Evolutionary conservation across 1,284 basidiomycete species (phyloP).

Genomic region (Pisolithus thermaeus): DNA sequence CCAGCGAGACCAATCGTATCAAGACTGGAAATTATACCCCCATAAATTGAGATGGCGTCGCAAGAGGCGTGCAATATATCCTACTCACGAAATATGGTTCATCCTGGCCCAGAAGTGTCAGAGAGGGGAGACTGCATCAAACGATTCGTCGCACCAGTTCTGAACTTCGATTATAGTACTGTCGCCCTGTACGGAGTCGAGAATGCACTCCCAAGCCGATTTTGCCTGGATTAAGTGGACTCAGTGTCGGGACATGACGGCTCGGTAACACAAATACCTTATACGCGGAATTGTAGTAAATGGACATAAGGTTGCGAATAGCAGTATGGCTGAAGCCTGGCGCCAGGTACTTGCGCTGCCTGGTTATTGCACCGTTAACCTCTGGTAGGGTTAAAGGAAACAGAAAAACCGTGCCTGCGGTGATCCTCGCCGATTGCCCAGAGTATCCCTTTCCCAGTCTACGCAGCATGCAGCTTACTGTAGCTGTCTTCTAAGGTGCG

Average conservation of each 20-base stretch:
- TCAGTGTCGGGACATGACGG: background rate
- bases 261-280: constrained; percentile 18
- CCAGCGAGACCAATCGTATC: constrained; percentile 54
- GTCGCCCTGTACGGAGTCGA: constrained; percentile 29
- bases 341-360: constrained; percentile 40
- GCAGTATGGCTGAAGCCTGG: constrained; percentile 45
- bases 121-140: background rate
- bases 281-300: constrained; percentile 40
- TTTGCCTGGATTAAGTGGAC: constrained; percentile 35
- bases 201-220: constrained; percentile 40
- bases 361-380: constrained; percentile 25
- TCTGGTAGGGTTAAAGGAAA: background rate
- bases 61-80: background rate
- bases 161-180: constrained; percentile 45
- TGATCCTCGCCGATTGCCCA: constrained; percentile 20
- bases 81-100: constrained; percentile 38
- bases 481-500: background rate
- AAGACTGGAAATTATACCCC: constrained; percentile 28
- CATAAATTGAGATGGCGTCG: background rate
- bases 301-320: constrained; percentile 35
- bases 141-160: constrained; percentile 36
- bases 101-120: constrained; percentile 26
- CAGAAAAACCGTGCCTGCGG: constrained; percentile 12
- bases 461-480: background rate
- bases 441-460: constrained; percentile 20